Evolutionary conservation across 352 stramenopile species (phyloP).

Genomic region (Blastocystis sp.): DNA sequence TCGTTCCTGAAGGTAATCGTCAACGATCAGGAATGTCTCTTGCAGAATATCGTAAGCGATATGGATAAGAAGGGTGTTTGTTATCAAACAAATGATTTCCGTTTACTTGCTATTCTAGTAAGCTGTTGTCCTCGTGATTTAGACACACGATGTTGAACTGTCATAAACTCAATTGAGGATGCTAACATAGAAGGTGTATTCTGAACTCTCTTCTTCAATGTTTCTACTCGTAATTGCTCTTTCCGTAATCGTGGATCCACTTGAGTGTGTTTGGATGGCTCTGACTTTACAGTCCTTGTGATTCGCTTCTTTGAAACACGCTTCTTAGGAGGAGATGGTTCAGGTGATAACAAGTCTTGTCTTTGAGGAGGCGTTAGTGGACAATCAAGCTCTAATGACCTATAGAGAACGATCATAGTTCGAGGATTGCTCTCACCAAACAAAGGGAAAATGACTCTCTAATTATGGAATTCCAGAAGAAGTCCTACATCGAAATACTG

Average conservation of each 20-base stretch:
- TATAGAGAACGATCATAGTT: background rate
- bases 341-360: background rate
- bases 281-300: too few relatives aligned
- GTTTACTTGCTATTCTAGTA: background rate
- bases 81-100: background rate
- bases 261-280: too few relatives aligned
- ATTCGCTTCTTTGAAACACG: background rate
- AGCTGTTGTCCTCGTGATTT: background rate
- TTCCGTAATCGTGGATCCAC: background rate
- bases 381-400: conserved; percentile 30
- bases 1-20: background rate
- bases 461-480: background rate
- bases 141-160: background rate
- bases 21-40: conserved; percentile 51
- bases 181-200: background rate
- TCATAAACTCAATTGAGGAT: conserved; percentile 6
- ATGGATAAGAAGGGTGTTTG: conserved; percentile 4
- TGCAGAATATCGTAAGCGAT: background rate
- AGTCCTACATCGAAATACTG: background rate
- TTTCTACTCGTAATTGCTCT: background rate
- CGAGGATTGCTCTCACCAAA: background rate
- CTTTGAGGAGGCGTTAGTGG: background rate
- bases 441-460: conserved; percentile 19
- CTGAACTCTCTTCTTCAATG: background rate
- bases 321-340: background rate